Evolutionary conservation across 257 asterid genomes (phyloP).

Genomic region (Osmanthus fragrans): DNA sequence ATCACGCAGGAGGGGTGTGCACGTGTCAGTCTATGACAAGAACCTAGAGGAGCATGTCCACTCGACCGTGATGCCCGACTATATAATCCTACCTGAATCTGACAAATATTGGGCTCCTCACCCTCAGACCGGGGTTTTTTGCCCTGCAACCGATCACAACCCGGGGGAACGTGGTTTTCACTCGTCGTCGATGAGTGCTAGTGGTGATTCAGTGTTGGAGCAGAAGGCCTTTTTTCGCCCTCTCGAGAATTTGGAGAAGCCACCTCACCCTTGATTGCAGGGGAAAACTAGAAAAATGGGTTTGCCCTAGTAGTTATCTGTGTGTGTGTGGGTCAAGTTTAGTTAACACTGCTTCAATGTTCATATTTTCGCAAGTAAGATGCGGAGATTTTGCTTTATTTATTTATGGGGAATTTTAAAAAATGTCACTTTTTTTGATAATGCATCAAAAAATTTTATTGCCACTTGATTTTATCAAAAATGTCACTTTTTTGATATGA

Average conservation of each 20-base stretch:
- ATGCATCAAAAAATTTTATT: too few species aligned
- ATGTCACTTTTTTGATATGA: too few species aligned
- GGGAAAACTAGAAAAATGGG: slow-evolving; percentile 5
- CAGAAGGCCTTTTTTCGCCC: slow-evolving; percentile 85
- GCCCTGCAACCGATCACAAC: slow-evolving; percentile 55
- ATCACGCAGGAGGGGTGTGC: slow-evolving; percentile 62
- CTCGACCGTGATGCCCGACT: slow-evolving; percentile 55
- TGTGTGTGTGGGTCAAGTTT: not conserved
- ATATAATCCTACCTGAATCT: slow-evolving; percentile 44
- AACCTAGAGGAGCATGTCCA: slow-evolving; percentile 63
- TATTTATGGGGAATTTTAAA: too few species aligned
- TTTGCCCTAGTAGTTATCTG: not conserved
- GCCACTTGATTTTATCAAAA: too few species aligned
- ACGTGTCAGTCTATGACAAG: slow-evolving; percentile 75
- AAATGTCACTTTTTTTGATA: too few species aligned
- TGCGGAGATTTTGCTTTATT: too few species aligned
- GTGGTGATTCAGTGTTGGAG: slow-evolving; percentile 63
- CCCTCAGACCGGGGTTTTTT: slow-evolving; percentile 83
- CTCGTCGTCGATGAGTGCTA: slow-evolving; percentile 8
- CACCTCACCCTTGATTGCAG: slow-evolving; percentile 34
- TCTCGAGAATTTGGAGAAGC: slow-evolving; percentile 85
- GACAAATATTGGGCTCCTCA: slow-evolving; percentile 81
- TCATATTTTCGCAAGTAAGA: too few species aligned
- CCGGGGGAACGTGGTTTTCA: slow-evolving; percentile 26
- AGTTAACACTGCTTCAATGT: slow-evolving; percentile 1